Base-by-base conservation (phyloP, 2,329 filamentous ascomycete species). In the Cryoendolithus antarcticus region DNA sequence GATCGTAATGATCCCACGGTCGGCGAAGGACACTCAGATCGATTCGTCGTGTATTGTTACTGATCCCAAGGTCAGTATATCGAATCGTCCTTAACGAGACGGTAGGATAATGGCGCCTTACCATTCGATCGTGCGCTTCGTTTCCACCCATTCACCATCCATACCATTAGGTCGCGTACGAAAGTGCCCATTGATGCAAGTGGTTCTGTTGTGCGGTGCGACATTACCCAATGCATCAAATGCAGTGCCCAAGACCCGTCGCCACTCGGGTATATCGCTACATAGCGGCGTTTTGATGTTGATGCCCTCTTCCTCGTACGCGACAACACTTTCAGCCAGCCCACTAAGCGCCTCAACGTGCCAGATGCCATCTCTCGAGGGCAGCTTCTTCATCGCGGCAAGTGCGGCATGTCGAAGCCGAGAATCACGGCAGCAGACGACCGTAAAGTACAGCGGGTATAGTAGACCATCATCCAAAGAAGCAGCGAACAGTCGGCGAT, bases 241-340 rank as follows among this genome's bases (percentile, higher is more conserved):
- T 2, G 42, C 46, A 8, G 48, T 42, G 9, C 40, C 44, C 35
- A 55, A 50, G 3, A 56, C 41, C 5, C 54, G 47, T 21, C 48
- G 45, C 52, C 52, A 56, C 24, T 57, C 54, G 12, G 53, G 53
- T 9, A 57, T 52, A 27, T 57, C 54, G 27, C 44, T 40, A 35
- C 50, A 53, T 4, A 40, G 49, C 38, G 10, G 44, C 32, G 5
- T 40, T 37, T 32, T 40, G 29, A 38, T 44, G n/a, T 42, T 46
- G 37, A 45, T 49, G 9, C 36, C 29, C 1, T 33, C 30, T 39
- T 57, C 54, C 35, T 57, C 54, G 28, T 48, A 47, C 8, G 37
- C 30, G 8, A 55, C 44, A 32, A 44, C 47, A 13, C 48, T 40
- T 29, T 51, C 44, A 3, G 50, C 48, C 6, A 44, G 46, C 6